phyloP scores from a whole-genome alignment of 2,329 filamentous ascomycete genomes.

The Aspergillus flavus region DNA sequence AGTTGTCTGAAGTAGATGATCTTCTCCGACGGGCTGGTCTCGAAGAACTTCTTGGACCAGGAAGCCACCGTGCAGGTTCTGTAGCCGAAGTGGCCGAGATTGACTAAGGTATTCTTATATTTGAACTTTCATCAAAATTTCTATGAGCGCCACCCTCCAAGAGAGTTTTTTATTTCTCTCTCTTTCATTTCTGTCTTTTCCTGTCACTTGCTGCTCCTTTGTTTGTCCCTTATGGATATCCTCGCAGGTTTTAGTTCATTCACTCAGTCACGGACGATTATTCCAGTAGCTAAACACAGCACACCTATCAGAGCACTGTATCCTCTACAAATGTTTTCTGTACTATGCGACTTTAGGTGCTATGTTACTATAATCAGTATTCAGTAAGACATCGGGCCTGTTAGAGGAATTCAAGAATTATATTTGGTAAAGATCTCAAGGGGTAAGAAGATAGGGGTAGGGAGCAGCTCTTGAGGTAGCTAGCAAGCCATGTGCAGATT shows the following conservation, averaged over 20 bases:
- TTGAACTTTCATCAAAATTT: not conserved
- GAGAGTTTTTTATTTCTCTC: too few relatives aligned
- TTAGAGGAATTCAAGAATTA: not conserved
- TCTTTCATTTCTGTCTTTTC: not conserved
- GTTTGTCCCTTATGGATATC: not conserved
- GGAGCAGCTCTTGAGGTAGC: not conserved
- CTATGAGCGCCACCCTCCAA: too few relatives aligned
- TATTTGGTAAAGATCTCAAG: slow-evolving; percentile 21
- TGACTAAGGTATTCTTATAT: slow-evolving; percentile 19
- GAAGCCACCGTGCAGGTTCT: slow-evolving; percentile 11
- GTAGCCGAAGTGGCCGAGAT: slow-evolving; percentile 18
- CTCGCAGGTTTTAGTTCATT: not conserved
- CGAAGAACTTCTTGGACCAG: slow-evolving; percentile 23
- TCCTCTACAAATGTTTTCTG: not conserved
- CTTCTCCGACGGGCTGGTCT: slow-evolving; percentile 17
- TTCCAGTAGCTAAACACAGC: not conserved
- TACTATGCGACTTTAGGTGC: not conserved
- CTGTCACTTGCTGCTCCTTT: not conserved
- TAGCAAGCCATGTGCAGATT: slow-evolving; percentile 19
- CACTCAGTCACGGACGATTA: not conserved
- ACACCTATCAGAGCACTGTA: not conserved
- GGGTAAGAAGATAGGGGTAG: slow-evolving; percentile 23
- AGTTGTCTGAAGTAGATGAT: slow-evolving; percentile 20
- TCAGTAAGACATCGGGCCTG: not conserved
- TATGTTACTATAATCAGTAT: not conserved